These are phyloP conservation scores for Ophiocordyceps robertsii DNA, from an alignment of 2,329 filamentous ascomycete genomes.

Conservation along the genomic window DNA sequence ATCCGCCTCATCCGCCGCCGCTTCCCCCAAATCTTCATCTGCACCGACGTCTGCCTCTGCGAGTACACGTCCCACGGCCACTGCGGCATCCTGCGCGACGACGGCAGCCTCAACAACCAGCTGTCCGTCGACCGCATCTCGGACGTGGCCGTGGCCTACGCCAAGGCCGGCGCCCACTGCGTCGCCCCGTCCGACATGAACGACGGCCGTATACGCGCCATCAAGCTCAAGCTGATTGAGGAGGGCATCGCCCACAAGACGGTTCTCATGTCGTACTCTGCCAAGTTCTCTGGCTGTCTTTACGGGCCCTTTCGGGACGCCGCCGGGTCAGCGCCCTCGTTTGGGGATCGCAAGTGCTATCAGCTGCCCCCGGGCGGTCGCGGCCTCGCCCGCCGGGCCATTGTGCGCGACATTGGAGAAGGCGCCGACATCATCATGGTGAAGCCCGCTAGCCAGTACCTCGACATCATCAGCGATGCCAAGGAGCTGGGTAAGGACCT, in stretches of 20 bases:
- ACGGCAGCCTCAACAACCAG: conserved; percentile 84
- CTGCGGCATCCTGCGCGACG: conserved; percentile 88
- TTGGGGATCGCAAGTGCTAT: conserved; percentile 93
- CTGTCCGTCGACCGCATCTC: conserved; percentile 89
- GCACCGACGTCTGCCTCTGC: conserved; percentile 89
- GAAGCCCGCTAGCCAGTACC: conserved; percentile 88
- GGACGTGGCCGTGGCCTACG: conserved; percentile 95
- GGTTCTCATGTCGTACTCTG: conserved; percentile 92
- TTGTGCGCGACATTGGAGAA: conserved; percentile 78
- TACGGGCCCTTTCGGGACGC: conserved; percentile 97
- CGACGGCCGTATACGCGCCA: conserved; percentile 89
- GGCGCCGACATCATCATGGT: conserved; percentile 99
- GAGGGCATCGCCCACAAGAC: conserved; percentile 84
- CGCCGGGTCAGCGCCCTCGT: conserved; percentile 78
- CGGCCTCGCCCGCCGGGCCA: conserved; percentile 81
- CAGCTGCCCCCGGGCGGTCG: conserved; percentile 88
- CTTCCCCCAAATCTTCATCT: conserved; percentile 86
- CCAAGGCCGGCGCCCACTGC: conserved; percentile 89
- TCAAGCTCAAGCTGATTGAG: conserved; percentile 96
- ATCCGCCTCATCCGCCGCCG: conserved; percentile 73
- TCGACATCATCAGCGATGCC: conserved; percentile 95
- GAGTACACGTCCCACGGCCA: conserved; percentile 98
- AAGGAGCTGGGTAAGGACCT: conserved; percentile 88
- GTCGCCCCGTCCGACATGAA: conserved; percentile 99
- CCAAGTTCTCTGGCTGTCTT: conserved; percentile 92